Evolutionary conservation across 176 grass and related monocot genomes (phyloP), one percentile per base, ranked within the genome.

Genomic region (Triticum turgidum): DNA sequence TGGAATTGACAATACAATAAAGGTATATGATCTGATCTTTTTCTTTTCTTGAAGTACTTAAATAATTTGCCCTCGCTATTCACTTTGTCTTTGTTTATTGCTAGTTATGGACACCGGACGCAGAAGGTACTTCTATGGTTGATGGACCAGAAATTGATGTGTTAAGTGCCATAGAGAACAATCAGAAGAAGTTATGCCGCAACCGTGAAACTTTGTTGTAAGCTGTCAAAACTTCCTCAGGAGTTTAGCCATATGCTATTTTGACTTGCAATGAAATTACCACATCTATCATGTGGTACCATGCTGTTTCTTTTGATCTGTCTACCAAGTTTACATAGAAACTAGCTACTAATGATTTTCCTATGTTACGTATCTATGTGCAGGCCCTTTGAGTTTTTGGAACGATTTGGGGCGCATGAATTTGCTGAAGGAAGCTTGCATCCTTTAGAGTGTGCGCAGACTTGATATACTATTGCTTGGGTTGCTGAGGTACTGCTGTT

Each of bases 31-130:
- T 75, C 49, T 78, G 47, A 66, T 78, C 47, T 14, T 41, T 64
- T 61, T 76, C 11, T 73, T 73, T 83, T 75, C 18, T 81, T 67
- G 29, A 64, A 35, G 49, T 34, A 49, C 21, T 70, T 83, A 1
- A 35, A 72, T 80, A 61, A 56, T 90, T 42, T 35, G 33, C 21
- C 83, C 56, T 62, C 9, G 44, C 7, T 56, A 6, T 74, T 35
- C 18, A 69, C 32, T 24, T 24, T 25, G 37, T 76, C 74, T 65
- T 77, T 58, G 54, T 88, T 72, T 39, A 20, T 71, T 82, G 8
- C 47, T 82, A 99, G 97, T 89, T 99, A 52, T 99, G 97, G 97
- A 99, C 92, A 86, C 94, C 97, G 12, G 80, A 87, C 91, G 93
- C 90, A 59, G 70, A 80, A 76, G 87, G 83, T 82, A 82, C 90